Conservation (phyloP, 2,329 filamentous ascomycete genomes). For the Xylariaceae sp. region DNA sequence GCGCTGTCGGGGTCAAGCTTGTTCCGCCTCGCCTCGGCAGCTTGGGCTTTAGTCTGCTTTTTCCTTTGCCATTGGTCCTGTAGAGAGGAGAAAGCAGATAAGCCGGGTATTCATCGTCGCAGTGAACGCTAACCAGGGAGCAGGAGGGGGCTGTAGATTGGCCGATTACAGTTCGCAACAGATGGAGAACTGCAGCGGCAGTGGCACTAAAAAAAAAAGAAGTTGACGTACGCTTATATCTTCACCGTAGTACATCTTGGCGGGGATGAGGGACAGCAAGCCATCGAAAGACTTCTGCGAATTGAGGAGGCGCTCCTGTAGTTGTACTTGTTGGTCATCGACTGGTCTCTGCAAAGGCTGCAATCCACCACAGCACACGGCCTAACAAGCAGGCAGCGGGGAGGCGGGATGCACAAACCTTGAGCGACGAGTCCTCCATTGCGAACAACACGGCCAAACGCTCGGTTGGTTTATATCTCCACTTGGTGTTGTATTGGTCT, state of each 20-base stretch:
- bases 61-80: conserved; percentile 94
- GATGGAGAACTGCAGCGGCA: background rate
- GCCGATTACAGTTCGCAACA: no score
- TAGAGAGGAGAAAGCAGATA: conserved; percentile 19
- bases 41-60: conserved; percentile 93
- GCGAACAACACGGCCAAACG: background rate
- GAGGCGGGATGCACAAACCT: conserved; percentile 47
- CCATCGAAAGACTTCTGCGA: conserved; percentile 82
- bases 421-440: conserved; percentile 54
- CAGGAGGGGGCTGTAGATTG: no score
- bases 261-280: conserved; percentile 84
- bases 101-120: conserved; percentile 23
- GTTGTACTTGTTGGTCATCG: conserved; percentile 31
- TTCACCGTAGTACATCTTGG: conserved; percentile 88
- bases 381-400: conserved; percentile 23
- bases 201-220: background rate
- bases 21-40: conserved; percentile 78
- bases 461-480: no score
- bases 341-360: conserved; percentile 13
- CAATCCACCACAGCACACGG: background rate
- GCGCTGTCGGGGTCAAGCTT: conserved; percentile 92
- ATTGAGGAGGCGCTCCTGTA: conserved; percentile 61
- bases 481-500: background rate
- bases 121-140: conserved; percentile 13
- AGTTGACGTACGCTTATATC: conserved; percentile 73